Percentiles rank a stretch among this genome's conserved stretches.
phyloP scores from a whole-genome alignment of 2,329 filamentous ascomycete species.

The Fusarium chlamydosporum region DNA sequence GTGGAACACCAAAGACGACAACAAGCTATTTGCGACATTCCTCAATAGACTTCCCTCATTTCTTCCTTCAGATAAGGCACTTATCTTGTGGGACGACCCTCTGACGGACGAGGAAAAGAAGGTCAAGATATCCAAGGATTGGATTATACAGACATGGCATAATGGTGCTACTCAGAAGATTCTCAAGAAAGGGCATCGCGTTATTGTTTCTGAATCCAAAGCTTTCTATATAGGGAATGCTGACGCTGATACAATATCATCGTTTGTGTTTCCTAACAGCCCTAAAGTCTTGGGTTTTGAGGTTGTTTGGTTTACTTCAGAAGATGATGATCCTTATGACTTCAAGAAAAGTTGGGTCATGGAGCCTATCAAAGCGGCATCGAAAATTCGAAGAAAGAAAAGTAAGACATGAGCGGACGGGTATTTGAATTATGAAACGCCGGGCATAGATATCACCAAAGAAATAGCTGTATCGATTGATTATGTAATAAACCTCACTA shows the following conservation, averaged over 20 bases:
- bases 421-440: too few relatives aligned
- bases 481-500: too few relatives aligned
- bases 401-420: too few relatives aligned
- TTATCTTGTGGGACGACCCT: constrained; percentile 19
- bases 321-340: constrained; percentile 12
- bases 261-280: background rate
- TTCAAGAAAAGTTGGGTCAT: constrained; percentile 12
- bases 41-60: constrained; percentile 1
- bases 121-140: constrained; percentile 1
- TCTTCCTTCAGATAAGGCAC: background rate
- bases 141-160: constrained; percentile 30
- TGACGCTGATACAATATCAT: background rate
- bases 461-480: too few relatives aligned
- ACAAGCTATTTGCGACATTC: constrained; percentile 5
- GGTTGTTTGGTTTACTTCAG: constrained; percentile 16
- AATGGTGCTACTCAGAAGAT: constrained; percentile 4
- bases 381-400: background rate
- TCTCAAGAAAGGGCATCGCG: constrained; percentile 13
- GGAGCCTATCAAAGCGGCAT: constrained; percentile 14
- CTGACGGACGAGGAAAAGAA: constrained; percentile 12
- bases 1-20: constrained; percentile 14
- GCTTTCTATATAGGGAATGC: constrained; percentile 23
- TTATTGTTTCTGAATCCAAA: constrained; percentile 10
- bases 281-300: constrained; percentile 10
- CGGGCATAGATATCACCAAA: too few relatives aligned